Base-by-base conservation (phyloP, 1,139 yeast species). In the Yamadazyma oceani region DNA sequence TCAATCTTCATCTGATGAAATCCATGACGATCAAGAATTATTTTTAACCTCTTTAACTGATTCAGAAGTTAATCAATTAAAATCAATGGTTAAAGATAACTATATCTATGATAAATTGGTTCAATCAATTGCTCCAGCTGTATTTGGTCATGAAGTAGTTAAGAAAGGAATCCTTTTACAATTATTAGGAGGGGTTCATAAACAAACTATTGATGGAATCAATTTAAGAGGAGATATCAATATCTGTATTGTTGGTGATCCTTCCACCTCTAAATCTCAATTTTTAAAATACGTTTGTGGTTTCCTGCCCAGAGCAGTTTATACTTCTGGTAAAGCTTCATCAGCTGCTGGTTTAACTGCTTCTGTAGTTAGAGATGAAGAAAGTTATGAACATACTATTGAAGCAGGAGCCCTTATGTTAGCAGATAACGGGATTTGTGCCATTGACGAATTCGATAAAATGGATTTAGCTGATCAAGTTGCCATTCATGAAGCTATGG, bases 401-500 rank as follows among this genome's bases (percentile, higher is more conserved):
- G 99, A 92, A 60, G 99, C 98, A 0, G 99, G 99, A 60, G 99
- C 99, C 2, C 73, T 92, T 43, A 92, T 92, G 99, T 74, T 92
- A 49, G 98, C 98, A 1, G 99, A 92, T 64, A 94, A 92, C 58
- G 99, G 99, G 45, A 87, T 92, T 45, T 92, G 99, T 73, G 95
- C 97, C 46, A 92, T 92, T 63, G 99, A 92, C 60, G 99, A 92
- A 65, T 92, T 92, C 54, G 99, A 92, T 62, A 92, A 94, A 69
- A 92, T 92, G 98, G 97, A 92, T 62, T 63, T 92, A 35, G 66
- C 82, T 4, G 98, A 94, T 62, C 98, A 94, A 66, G 98, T 92
- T 41, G 98, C 98, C 3, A 92, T 92, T 69, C 99, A 92, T 67
- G 99, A 92, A 69, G 99, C 98, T 12, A 92, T 92, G 99, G 98